phyloP scores from a whole-genome alignment of 2,329 filamentous ascomycete species.

The Colletotrichum aenigma region DNA sequence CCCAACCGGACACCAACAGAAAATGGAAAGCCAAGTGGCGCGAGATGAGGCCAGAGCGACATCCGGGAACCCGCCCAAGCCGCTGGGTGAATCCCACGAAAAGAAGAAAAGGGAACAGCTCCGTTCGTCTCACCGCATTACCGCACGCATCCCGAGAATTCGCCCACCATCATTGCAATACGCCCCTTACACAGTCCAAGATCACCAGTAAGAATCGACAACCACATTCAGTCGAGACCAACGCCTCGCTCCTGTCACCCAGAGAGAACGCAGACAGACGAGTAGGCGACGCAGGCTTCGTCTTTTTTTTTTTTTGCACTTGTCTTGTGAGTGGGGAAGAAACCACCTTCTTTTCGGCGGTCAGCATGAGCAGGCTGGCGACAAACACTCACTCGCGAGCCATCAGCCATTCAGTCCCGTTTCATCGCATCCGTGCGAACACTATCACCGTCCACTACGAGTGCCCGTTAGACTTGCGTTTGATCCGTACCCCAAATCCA shows the following conservation, averaged over 20 bases:
- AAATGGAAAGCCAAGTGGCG: slow-evolving; percentile 7
- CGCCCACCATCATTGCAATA: neutral
- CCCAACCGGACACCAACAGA: slow-evolving; percentile 6
- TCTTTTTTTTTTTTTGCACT: neutral
- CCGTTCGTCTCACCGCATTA: neutral
- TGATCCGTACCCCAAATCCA: neutral
- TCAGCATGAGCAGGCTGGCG: neutral
- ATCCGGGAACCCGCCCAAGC: neutral
- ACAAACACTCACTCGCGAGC: neutral
- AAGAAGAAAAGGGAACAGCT: neutral
- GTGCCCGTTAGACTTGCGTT: neutral
- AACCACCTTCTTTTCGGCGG: neutral
- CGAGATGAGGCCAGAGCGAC: slow-evolving; percentile 1
- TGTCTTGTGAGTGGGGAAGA: neutral
- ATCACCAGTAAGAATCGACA: neutral
- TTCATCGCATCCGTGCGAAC: slow-evolving; percentile 14
- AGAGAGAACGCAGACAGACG: neutral
- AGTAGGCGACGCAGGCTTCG: neutral
- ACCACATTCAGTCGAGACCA: neutral
- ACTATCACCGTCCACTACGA: neutral
- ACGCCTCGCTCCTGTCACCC: neutral
- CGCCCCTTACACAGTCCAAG: neutral
- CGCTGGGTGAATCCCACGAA: neutral
- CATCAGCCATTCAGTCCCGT: neutral
- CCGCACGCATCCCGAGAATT: neutral